Base-by-base conservation (phyloP, 495 filamentous ascomycete species). In the Penicillium malachiteum region DNA sequence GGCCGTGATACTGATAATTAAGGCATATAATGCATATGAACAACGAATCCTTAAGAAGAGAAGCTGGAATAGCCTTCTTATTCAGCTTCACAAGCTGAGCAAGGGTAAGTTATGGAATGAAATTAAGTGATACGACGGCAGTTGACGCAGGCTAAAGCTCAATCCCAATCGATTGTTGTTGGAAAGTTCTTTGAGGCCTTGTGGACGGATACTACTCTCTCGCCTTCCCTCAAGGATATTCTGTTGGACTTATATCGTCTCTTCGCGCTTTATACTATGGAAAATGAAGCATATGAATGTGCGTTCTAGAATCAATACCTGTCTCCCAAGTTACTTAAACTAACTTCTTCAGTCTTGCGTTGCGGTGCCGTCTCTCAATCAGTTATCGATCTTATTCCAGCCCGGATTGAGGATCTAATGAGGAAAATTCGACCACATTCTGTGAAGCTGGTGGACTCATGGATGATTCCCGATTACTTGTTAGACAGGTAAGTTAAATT, bases 381-480 rank as follows among this genome's bases (percentile, higher is more conserved):
- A 3, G 63, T 68, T 31, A 60, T 79, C 6, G 62, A 75, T 41
- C 18, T 33, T 16, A 57, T 80, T 1, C 67, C 72, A 0, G 50
- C 61, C n/a, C 60, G 58, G 2, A 62, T 81, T 12, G 68, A 75
- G 39, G 63, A 71, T 7, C 50, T 78, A 7, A 78, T 78, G 78
- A 46, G 64, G 0, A 57, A 68, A 26, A 65, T 78, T 6, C 59
- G 77, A 44, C 77, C 77, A 9, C 77, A 81, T 58, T 77, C 75
- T 1, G 77, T 81, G 16, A 69, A 65, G 18, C 52, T 79, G 16
- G 75, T 81, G 7, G 76, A 79, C 49, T 65, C 70, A 2, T 81
- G 77, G 77, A 67, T 64, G 50, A 72, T 81, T 48, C 78, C 78
- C 4, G 78, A 79, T 54, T 81, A 70, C 48, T 47, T 79, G 10